Percentiles rank a stretch among this genome's conserved stretches.
Evolutionary conservation across 2,329 filamentous ascomycete species (phyloP).

Genomic region (Xylariaceae sp.): DNA sequence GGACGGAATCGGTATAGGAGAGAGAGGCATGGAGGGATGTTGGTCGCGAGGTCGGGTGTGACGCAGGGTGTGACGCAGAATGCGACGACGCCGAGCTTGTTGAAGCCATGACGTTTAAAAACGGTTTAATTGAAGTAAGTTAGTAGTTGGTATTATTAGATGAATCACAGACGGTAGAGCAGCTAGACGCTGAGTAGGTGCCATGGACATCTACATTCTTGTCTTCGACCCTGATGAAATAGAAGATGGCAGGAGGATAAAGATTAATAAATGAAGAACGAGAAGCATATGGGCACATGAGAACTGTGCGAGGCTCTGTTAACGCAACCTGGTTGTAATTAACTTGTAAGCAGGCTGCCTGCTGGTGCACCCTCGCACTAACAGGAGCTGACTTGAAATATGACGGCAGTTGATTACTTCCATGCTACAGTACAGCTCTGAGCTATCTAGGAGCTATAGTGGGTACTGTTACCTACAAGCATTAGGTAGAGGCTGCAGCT

Average conservation of each 20-base stretch:
- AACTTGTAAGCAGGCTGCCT: too few relatives aligned
- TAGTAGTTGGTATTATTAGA: not conserved
- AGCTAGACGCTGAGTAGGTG: slow-evolving; percentile 20
- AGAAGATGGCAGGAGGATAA: not conserved
- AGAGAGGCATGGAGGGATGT: slow-evolving; percentile 42
- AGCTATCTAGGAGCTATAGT: too few relatives aligned
- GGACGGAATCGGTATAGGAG: slow-evolving; percentile 48
- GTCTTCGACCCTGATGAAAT: not conserved
- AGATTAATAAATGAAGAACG: not conserved
- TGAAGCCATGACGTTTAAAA: slow-evolving; percentile 34
- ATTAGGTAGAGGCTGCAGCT: too few relatives aligned
- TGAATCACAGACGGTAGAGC: slow-evolving; percentile 6
- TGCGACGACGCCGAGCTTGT: slow-evolving; percentile 36
- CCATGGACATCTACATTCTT: slow-evolving; percentile 29
- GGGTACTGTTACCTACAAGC: too few relatives aligned
- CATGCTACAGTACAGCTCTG: too few relatives aligned
- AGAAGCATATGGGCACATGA: too few relatives aligned
- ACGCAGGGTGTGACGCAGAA: slow-evolving; percentile 24
- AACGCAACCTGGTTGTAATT: too few relatives aligned
- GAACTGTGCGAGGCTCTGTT: too few relatives aligned
- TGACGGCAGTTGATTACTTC: too few relatives aligned
- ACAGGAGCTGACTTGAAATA: too few relatives aligned
- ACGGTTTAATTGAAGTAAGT: not conserved
- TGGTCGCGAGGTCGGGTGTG: slow-evolving; percentile 28
- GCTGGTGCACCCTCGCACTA: too few relatives aligned